A percentile compares a stretch with the other conserved stretches of the same genome.
Evolutionary conservation across 176 grass and related monocot species (phyloP).

Genomic region (Raddia distichophylla): DNA sequence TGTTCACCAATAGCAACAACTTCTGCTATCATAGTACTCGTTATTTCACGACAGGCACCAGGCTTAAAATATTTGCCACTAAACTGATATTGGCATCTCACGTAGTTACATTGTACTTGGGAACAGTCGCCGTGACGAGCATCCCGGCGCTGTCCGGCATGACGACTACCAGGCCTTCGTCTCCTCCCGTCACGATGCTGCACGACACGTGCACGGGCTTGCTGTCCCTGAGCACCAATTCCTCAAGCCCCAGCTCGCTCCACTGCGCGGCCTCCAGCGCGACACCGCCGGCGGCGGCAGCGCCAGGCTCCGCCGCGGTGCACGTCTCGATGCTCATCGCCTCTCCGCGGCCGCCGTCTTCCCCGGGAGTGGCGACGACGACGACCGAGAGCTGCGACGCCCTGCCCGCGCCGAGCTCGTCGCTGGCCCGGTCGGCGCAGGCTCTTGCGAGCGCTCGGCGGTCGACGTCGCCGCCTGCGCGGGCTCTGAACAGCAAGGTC

Average conservation of each 20-base stretch:
- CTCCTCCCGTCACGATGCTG: slow-evolving; percentile 34
- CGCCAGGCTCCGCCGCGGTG: background rate
- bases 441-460: slow-evolving; percentile 44
- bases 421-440: slow-evolving; percentile 43
- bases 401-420: background rate
- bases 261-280: slow-evolving; percentile 37
- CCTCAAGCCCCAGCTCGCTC: slow-evolving; percentile 62
- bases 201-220: slow-evolving; percentile 66
- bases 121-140: slow-evolving; percentile 45
- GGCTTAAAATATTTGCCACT: too few species aligned
- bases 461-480: background rate
- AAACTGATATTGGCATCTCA: too few species aligned
- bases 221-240: slow-evolving; percentile 51
- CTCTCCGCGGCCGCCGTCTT: background rate
- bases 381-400: slow-evolving; percentile 44
- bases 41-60: too few species aligned
- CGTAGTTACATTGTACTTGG: slow-evolving; percentile 9
- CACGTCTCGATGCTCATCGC: slow-evolving; percentile 52
- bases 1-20: too few species aligned
- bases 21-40: too few species aligned
- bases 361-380: background rate
- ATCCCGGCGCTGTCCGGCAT: slow-evolving; percentile 45
- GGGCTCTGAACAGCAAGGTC: slow-evolving; percentile 53
- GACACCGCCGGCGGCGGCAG: background rate
- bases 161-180: slow-evolving; percentile 58